These are phyloP conservation scores for Lantana camara DNA, from an alignment of 257 asterid species.

Conservation along the genomic window DNA sequence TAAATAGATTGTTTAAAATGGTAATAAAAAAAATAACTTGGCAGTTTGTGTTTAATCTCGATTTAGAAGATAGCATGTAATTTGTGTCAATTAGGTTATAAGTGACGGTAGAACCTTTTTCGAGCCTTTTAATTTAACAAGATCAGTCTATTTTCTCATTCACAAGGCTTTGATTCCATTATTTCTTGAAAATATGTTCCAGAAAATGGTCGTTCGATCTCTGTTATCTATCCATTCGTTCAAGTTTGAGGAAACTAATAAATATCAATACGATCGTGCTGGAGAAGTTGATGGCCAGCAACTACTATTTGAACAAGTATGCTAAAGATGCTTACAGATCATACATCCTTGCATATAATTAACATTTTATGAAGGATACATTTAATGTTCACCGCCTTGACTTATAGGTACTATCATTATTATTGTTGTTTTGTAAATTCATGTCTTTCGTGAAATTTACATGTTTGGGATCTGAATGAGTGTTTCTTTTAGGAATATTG, in stretches of 20 bases:
- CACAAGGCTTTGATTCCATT: slow-evolving; percentile 6
- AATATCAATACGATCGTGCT: slow-evolving; percentile 31
- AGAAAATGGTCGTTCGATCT: not conserved
- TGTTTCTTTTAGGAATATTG: no score
- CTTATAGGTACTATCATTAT: slow-evolving; percentile 56
- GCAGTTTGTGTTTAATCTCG: no score
- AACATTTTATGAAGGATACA: slow-evolving; percentile 92
- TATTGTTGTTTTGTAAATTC: no score
- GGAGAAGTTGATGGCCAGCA: slow-evolving; percentile 72
- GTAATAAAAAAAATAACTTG: slow-evolving; percentile 14
- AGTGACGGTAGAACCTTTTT: no score
- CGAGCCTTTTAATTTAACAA: no score
- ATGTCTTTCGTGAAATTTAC: not conserved
- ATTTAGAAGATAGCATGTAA: no score
- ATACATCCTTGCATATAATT: slow-evolving; percentile 82
- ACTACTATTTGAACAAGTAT: slow-evolving; percentile 74
- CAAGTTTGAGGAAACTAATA: not conserved
- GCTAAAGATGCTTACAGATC: slow-evolving; percentile 96
- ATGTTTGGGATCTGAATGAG: no score
- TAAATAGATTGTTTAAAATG: not conserved
- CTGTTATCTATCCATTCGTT: no score
- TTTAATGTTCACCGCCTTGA: slow-evolving; percentile 88
- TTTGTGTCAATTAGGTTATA: no score
- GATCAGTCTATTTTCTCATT: slow-evolving; percentile 1
- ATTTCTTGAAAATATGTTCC: not conserved